Evolutionary conservation across 169 alveolate genomes (phyloP).

Genomic region (Eimeria maxima): DNA sequence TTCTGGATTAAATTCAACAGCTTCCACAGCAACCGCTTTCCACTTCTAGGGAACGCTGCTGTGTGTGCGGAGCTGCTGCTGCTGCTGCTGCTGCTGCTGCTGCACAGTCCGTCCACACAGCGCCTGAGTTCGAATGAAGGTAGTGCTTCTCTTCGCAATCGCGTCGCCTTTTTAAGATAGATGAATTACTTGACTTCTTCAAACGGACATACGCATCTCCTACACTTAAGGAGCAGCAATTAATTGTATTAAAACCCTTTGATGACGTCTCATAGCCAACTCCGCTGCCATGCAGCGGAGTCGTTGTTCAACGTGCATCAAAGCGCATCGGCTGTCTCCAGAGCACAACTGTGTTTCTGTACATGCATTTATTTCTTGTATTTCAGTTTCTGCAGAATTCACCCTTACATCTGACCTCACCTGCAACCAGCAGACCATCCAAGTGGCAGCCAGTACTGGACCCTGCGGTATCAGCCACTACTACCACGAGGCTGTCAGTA

Average conservation of each 20-base stretch:
- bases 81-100: slow-evolving; percentile 35
- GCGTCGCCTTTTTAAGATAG: not conserved
- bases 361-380: not conserved
- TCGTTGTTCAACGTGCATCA: not conserved
- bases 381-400: not conserved
- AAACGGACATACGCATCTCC: not conserved
- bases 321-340: not conserved
- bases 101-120: not conserved
- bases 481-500: not conserved
- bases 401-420: not conserved
- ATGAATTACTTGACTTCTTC: not conserved
- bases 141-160: not conserved
- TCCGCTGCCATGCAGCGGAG: not conserved
- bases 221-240: not conserved
- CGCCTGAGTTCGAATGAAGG: not conserved
- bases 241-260: not conserved
- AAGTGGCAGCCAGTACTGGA: not conserved
- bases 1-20: not conserved
- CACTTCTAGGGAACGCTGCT: slow-evolving; percentile 9
- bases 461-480: not conserved
- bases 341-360: not conserved
- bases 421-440: not conserved
- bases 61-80: slow-evolving; percentile 18
- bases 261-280: not conserved
- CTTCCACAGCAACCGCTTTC: slow-evolving; percentile 7